Evolutionary conservation across 495 filamentous ascomycete species (phyloP).

Genomic region (Usnea hakonensis): DNA sequence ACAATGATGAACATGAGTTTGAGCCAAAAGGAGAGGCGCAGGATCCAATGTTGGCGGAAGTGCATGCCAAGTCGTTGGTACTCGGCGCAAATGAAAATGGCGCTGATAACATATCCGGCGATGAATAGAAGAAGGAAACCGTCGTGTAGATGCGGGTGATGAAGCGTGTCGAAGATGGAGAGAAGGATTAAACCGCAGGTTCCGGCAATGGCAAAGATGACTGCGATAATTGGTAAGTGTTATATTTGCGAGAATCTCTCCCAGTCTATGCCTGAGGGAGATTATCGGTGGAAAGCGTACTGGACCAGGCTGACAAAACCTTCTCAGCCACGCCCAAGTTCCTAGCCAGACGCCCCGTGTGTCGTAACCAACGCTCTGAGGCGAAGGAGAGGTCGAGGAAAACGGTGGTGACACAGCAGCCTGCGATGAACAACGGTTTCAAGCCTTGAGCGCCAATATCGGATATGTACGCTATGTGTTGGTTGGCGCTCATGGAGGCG

Average conservation of each 20-base stretch:
- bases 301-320: conserved; percentile 55
- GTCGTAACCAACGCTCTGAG: conserved; percentile 74
- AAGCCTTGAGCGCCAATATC: conserved; percentile 69
- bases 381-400: conserved; percentile 77
- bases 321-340: conserved; percentile 66
- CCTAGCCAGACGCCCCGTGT: conserved; percentile 60
- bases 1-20: conserved; percentile 70
- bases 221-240: neutral
- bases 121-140: conserved; percentile 80
- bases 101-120: conserved; percentile 60
- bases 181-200: conserved; percentile 73
- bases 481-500: conserved; percentile 4
- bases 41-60: conserved; percentile 62
- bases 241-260: too few species aligned
- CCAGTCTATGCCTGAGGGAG: neutral
- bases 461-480: conserved; percentile 32
- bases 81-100: conserved; percentile 79
- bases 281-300: neutral
- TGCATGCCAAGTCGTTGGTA: conserved; percentile 76
- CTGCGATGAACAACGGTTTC: conserved; percentile 83
- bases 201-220: conserved; percentile 68
- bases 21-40: conserved; percentile 70
- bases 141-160: conserved; percentile 59
- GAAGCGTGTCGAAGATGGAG: conserved; percentile 71
- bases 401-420: conserved; percentile 69